These are phyloP conservation scores for Coniosporium tulheliwenetii DNA, from an alignment of 2,329 filamentous ascomycete species.

Conservation along the genomic window DNA sequence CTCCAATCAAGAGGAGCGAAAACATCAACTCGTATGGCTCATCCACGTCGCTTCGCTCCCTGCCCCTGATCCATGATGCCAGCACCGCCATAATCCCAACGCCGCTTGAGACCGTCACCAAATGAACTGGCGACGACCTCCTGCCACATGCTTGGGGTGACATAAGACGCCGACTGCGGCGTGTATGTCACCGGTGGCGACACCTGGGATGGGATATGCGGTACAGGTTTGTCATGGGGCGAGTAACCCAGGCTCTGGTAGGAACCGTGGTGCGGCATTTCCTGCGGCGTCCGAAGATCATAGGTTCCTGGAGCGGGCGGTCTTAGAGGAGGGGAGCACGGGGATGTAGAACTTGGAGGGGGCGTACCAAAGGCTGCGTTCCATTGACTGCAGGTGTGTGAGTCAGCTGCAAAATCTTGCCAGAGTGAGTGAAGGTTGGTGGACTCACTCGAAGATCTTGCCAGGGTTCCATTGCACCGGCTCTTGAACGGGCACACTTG, in stretches of 20 bases:
- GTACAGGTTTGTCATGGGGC: neutral
- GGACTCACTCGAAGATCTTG: slow-evolving; percentile 73
- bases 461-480: slow-evolving; percentile 67
- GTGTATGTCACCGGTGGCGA: neutral
- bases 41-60: slow-evolving; percentile 22
- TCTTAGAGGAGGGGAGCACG: slow-evolving; percentile 28
- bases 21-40: slow-evolving; percentile 3
- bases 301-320: slow-evolving; percentile 16
- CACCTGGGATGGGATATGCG: slow-evolving; percentile 1
- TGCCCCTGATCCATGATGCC: slow-evolving; percentile 17
- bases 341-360: slow-evolving; percentile 23
- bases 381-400: slow-evolving; percentile 55
- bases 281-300: neutral
- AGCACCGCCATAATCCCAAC: slow-evolving; percentile 24
- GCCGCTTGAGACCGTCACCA: slow-evolving; percentile 25
- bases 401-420: neutral
- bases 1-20: too few relatives aligned
- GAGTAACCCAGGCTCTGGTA: neutral
- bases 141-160: slow-evolving; percentile 36
- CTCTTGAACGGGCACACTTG: slow-evolving; percentile 45
- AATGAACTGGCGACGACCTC: slow-evolving; percentile 29
- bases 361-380: slow-evolving; percentile 81
- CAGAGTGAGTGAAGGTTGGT: neutral
- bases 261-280: neutral
- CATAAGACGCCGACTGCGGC: slow-evolving; percentile 16